Base-by-base conservation (phyloP, 306 rosid genomes). In the Psophocarpus tetragonolobus region DNA sequence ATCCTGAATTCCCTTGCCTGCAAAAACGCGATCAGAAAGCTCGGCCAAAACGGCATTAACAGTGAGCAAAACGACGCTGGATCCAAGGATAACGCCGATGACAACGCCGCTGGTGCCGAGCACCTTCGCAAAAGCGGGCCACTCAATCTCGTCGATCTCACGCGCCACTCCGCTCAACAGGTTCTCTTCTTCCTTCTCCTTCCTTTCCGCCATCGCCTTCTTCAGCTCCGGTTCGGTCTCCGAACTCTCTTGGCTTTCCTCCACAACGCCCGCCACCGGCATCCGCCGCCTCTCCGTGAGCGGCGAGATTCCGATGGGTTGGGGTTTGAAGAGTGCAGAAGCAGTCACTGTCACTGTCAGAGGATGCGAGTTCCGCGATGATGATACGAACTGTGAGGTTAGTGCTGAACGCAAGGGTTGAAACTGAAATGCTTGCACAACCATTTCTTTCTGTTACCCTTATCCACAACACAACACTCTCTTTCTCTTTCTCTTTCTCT, bases 81-180 rank as follows among this genome's bases (percentile, higher is more conserved):
- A 92, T 11, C 97, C 97, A 14, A 92, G 75, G 48, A 95, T 95
- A 35, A 95, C 93, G 8, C 93, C 75, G 45, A 95, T 60, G 47
- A 92, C 98, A 6, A 92, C 97, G 8, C 97, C 90, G 1, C 91
- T 90, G n/a, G 97, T 95, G 1, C 96, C 96, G 84, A 95, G 80
- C 1, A 95, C 97, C 84, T 91, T 95, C 0, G 91, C 91, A 26
- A 95, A 92, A 23, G 79, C 85, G 0, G 98, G 98, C 97, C 98
- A 95, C 66, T 92, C 97, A 39, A 95, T 91, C 87, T 92, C 88
- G 64, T 58, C 80, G 14, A 91, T 83, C 89, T 95, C 98, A 74
- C 83, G 82, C 32, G 79, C 90, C 77, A 95, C 97, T 61, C 98
- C 98, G 23, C 86, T 77, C 71, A 81, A 65, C 58, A 92, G 62